Base-by-base conservation (phyloP, 352 stramenopile species). In the Blastocystis hominis region DNA sequence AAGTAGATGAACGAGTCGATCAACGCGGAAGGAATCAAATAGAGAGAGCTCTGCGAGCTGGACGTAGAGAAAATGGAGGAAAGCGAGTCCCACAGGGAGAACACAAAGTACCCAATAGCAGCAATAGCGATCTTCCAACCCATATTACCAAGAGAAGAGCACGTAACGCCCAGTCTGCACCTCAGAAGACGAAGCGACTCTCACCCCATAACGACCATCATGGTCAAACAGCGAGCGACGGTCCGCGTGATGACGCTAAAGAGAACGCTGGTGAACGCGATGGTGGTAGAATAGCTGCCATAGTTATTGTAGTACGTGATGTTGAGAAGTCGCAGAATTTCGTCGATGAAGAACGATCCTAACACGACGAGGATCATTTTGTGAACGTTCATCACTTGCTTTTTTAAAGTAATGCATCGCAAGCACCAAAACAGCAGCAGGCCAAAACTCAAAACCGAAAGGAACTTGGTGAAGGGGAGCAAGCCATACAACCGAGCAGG, bases 361-460 rank as follows among this genome's bases (percentile, higher is more conserved):
- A 80, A 34, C 9, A 80, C 9, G 63, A 79, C 30, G 20, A 9
- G 6, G 56, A 79, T 64, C 1, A 79, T 2, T n/a, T 66, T 50
- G 17, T 84, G 72, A 44, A 84, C 17, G n/a, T 20, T 63, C 72
- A 84, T 84, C 36, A 84, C 20, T 24, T 84, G 20, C 1, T 66
- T 4, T 2, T 3, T 34, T 9, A 70, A 84, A 3, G 4, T 4
- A 3, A 68, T 17, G 20, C 72, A 84, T 17, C 72, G 38, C 3
- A 84, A 6, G 6, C 30, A 3, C 72, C 72, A 84, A 7, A 84
- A 13, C 1, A 84, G 20, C 20, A 68, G 5, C 17, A 84, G 72
- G 15, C 17, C 9, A 17, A 40, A 66, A 30, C 70, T 70, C 2
- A 24, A 4, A 62, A 50, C 2, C 17, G 70, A 15, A 5, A 84